These are phyloP conservation scores for Trichoderma orchidacearum DNA, from an alignment of 495 filamentous ascomycete genomes.

Conservation along the genomic window DNA sequence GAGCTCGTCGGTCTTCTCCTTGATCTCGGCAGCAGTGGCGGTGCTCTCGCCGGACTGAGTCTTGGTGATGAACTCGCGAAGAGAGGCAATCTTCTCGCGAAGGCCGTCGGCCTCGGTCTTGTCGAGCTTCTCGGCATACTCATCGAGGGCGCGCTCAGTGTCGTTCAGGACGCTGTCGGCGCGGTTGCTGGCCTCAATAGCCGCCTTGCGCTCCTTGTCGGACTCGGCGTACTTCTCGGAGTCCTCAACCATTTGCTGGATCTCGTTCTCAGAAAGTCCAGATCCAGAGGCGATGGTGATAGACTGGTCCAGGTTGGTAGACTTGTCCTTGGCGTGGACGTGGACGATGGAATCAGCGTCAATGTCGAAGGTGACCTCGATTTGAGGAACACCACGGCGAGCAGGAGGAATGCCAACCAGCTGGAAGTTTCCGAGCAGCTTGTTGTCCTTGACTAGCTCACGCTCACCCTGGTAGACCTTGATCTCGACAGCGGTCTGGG, in stretches of 20 bases:
- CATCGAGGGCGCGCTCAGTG: conserved; percentile 96
- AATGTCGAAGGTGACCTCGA: conserved; percentile 99
- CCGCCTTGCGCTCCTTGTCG: conserved; percentile 93
- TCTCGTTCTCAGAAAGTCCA: conserved; percentile 89
- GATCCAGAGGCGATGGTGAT: conserved; percentile 98
- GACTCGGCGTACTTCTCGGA: conserved; percentile 90
- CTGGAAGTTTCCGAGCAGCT: conserved; percentile 99
- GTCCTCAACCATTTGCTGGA: conserved; percentile 91
- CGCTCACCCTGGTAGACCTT: conserved; percentile 99
- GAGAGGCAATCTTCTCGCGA: conserved; percentile 79
- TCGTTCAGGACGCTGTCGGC: conserved; percentile 94
- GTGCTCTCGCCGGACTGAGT: conserved; percentile 84
- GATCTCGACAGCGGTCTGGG: conserved; percentile 99
- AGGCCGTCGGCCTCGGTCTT: conserved; percentile 89
- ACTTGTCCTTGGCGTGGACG: conserved; percentile 98
- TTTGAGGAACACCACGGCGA: conserved; percentile 92
- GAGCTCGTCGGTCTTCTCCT: conserved; percentile 96
- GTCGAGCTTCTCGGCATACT: conserved; percentile 89
- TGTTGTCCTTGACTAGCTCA: conserved; percentile 98
- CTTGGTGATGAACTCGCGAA: conserved; percentile 88
- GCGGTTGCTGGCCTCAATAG: conserved; percentile 91
- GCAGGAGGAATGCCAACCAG: conserved; percentile 95
- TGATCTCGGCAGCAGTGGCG: conserved; percentile 78
- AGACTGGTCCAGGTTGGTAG: conserved; percentile 98
- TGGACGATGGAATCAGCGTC: conserved; percentile 98